A percentile compares a stretch with the other conserved stretches of the same genome.
These are phyloP conservation scores for Dictyostelium discoideum DNA, from an alignment of 78 protist genomes.

Conservation along the genomic window dicty_2.7 NC_007088.5:6306501-6307000, in stretches of 20 bases:
- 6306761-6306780: conserved; percentile 43
- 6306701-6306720: conserved; percentile 86
- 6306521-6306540: conserved; percentile 17
- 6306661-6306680: background rate
- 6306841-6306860: conserved; percentile 54
- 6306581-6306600: background rate
- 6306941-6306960: conserved; percentile 85
- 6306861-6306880: conserved; percentile 81
- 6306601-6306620: no score
- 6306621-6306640: no score
- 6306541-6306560: background rate
- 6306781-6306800: conserved; percentile 5
- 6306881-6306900: conserved; percentile 94
- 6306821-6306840: conserved; percentile 50
- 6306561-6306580: background rate
- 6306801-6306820: conserved; percentile 3
- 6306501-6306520: conserved; percentile 44
- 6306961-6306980: conserved; percentile 68
- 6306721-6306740: conserved; percentile 76
- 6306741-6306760: conserved; percentile 79
- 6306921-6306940: conserved; percentile 89
- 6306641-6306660: background rate
- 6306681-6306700: conserved; percentile 85
- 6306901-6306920: conserved; percentile 92
- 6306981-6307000: conserved; percentile 72